Evolutionary conservation across 352 stramenopile species (phyloP), one percentile per base, ranked within the genome.

Genomic region (Phytophthora pseudosyringae): DNA sequence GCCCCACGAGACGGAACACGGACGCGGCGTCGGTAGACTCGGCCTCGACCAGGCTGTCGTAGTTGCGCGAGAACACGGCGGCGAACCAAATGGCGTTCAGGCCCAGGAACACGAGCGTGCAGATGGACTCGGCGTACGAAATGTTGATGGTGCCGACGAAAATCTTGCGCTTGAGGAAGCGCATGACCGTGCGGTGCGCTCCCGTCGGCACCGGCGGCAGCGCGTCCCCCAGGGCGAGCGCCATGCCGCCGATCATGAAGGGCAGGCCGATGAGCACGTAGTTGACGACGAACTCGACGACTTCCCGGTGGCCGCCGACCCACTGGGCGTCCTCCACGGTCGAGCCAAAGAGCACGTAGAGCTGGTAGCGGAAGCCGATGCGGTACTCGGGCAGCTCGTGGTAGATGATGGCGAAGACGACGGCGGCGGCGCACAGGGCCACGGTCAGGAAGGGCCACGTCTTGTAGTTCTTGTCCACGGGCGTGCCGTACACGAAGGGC

Each of bases 151-250:
- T 69, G 5, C 75, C 78, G n/a, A 90, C 67, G 50, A 86, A 71
- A 53, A 94, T 77, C 71, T 92, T 90, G 62, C 84, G 81, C 73
- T 94, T 94, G 35, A 94, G 75, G 67, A 93, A 94, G 15, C 86
- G 81, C 67, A 89, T 86, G 47, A 90, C 41, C 33, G 76, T 90
- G 56, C 86, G 86, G 58, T 92, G 80, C 26, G 81, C 76, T 58
- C 86, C 86, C 12, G 74, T 88, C 3, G 86, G 81, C 18, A 93
- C 81, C 2, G 86, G 86, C 40, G 86, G 86, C 16, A 94, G 56
- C 29, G 86, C 86, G 44, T 94, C 75, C 13, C 79, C 86, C 11
- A 83, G 60, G 2, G 86, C 78, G 13, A 94, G 69, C 4, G 75
- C 77, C 56, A 89, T 85, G 26, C 83, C 86, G 5, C 83, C 86